Conservation (phyloP, 805 yeast genomes). For the Tetrapisispora namnaoensis region DNA sequence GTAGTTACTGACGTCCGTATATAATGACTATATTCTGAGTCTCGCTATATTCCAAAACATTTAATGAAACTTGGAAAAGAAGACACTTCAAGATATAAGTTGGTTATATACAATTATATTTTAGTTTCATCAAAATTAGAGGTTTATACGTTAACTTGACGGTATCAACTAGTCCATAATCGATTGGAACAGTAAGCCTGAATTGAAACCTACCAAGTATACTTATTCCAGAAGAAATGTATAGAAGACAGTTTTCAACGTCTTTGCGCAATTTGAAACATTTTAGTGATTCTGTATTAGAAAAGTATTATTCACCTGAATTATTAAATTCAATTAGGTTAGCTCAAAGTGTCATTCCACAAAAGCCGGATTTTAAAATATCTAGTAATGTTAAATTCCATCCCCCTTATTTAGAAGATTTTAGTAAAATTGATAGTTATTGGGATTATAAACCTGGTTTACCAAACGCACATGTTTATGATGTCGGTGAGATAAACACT, state of each 20-base stretch:
- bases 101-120: too few relatives aligned
- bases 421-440: conserved; percentile 56
- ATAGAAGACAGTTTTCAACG: conserved; percentile 1
- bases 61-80: too few relatives aligned
- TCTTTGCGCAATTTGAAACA: conserved; percentile 11
- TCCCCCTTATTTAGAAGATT: conserved; percentile 65
- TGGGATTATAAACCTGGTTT: conserved; percentile 48
- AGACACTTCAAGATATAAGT: too few relatives aligned
- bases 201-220: too few relatives aligned
- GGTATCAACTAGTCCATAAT: too few relatives aligned
- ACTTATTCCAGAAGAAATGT: background rate
- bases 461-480: conserved; percentile 18
- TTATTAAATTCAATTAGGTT: conserved; percentile 71
- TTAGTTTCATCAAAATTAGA: too few relatives aligned
- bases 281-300: conserved; percentile 31
- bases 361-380: conserved; percentile 40
- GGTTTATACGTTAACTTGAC: too few relatives aligned
- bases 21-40: too few relatives aligned
- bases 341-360: conserved; percentile 71
- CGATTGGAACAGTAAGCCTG: too few relatives aligned
- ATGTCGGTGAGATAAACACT: conserved; percentile 10
- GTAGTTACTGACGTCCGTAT: too few relatives aligned
- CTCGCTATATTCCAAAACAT: too few relatives aligned
- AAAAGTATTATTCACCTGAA: conserved; percentile 73
- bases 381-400: conserved; percentile 40